Evolutionary conservation across 192 early-diverging fungal genomes (phyloP).

Genomic region (Phlyctochytrium arcticum): DNA sequence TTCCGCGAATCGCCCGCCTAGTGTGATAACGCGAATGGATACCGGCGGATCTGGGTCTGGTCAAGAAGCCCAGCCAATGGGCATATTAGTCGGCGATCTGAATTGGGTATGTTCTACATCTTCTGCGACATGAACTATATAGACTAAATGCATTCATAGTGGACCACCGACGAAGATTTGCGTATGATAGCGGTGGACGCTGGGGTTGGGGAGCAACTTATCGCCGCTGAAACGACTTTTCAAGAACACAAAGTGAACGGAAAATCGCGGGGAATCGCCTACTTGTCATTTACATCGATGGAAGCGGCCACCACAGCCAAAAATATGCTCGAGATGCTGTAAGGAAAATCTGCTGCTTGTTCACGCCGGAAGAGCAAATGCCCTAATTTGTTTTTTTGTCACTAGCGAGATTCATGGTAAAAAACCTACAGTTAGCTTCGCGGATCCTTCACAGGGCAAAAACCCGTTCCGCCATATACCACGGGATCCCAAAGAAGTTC

Average conservation of each 20-base stretch:
- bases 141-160: too few relatives aligned
- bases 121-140: too few relatives aligned
- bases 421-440: conserved; percentile 21
- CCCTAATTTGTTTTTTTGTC: not conserved
- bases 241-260: conserved; percentile 64
- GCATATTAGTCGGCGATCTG: conserved; percentile 8
- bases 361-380: not conserved
- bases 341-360: not conserved
- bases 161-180: conserved; percentile 56
- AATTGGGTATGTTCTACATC: conserved; percentile 14
- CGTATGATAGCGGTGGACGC: conserved; percentile 38
- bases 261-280: conserved; percentile 61
- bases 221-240: conserved; percentile 44
- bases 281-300: conserved; percentile 45
- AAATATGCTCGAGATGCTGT: conserved; percentile 41
- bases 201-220: conserved; percentile 45
- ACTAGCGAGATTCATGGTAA: conserved; percentile 28
- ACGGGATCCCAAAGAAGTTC: conserved; percentile 30
- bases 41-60: too few relatives aligned
- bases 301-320: conserved; percentile 39
- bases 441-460: not conserved
- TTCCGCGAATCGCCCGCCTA: too few relatives aligned
- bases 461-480: conserved; percentile 32
- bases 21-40: too few relatives aligned
- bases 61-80: not conserved